Conservation (phyloP, 495 filamentous ascomycete species). For the Penicillium egyptiacum region DNA sequence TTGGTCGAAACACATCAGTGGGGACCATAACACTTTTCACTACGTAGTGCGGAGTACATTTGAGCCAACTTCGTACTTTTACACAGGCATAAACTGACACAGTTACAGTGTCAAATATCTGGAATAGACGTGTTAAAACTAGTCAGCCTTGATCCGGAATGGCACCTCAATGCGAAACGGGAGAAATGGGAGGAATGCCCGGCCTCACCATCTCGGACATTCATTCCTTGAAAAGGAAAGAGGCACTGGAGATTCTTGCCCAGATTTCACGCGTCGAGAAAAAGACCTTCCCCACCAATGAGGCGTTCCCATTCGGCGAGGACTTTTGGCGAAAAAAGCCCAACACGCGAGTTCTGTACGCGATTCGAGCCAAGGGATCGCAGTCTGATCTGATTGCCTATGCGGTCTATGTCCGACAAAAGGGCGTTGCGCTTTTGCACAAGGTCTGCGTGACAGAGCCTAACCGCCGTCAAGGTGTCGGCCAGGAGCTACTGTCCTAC, state of each 20-base stretch:
- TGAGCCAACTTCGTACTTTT: not conserved
- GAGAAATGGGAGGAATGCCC: slow-evolving; percentile 28
- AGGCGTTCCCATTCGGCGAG: slow-evolving; percentile 52
- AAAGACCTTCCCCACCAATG: slow-evolving; percentile 58
- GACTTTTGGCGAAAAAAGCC: slow-evolving; percentile 56
- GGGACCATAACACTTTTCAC: slow-evolving; percentile 3
- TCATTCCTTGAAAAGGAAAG: slow-evolving; percentile 41
- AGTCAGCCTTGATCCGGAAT: slow-evolving; percentile 16
- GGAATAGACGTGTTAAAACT: slow-evolving; percentile 15
- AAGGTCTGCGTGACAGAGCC: slow-evolving; percentile 57
- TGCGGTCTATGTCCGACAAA: slow-evolving; percentile 54
- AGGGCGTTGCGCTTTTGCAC: slow-evolving; percentile 53
- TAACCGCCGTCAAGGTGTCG: slow-evolving; percentile 55
- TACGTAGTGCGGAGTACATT: not conserved
- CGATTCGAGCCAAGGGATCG: slow-evolving; percentile 28
- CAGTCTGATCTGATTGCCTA: slow-evolving; percentile 46
- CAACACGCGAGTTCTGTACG: slow-evolving; percentile 54
- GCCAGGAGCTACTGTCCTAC: slow-evolving; percentile 48
- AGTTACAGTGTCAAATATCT: slow-evolving; percentile 5
- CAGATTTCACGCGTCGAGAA: slow-evolving; percentile 53
- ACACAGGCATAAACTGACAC: not conserved
- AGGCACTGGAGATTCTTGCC: slow-evolving; percentile 42
- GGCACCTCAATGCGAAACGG: slow-evolving; percentile 14
- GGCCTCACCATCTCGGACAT: slow-evolving; percentile 40
- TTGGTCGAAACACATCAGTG: not conserved